Base-by-base conservation (phyloP, 2,329 filamentous ascomycete genomes). In the Colletotrichum godetiae region DNA sequence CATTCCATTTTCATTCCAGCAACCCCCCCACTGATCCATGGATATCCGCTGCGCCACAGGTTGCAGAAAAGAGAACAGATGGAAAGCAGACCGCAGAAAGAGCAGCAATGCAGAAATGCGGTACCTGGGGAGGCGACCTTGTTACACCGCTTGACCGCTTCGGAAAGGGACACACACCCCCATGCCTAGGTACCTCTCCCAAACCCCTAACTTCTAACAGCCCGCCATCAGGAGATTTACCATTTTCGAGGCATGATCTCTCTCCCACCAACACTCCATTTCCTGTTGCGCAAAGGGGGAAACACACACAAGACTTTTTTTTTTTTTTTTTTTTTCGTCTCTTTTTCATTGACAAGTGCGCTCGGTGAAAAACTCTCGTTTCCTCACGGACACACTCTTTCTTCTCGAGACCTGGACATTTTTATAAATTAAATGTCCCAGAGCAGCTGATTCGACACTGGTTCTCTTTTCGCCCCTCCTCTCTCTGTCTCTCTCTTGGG, bases 201-300 rank as follows among this genome's bases (percentile, higher is more conserved):
- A 57, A 12, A 24, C 57, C 29, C 66, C 61, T 46, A 37, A 55
- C 63, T 63, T 56, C 57, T 59, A 70, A 37, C 57, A 60, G 61
- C 60, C 70, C 55, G 61, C 35, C 46, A 71, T 74, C 73, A 75
- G 73, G 66, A 73, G 73, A 75, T 75, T 75, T 75, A 66, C 66
- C 65, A 61, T 70, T 58, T 37, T 64, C 57, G 61, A 73, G 65
- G 70, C 73, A 49, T 75, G 73, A 75, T 74, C 55, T 56, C 42
- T 64, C 53, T 70, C 70, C 67, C 67, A 60, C 57, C 55, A 71
- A 52, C 67, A 68, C 67, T 73, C 61, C 31, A 70, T 70, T 64
- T 46, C 49, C 61, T 31, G 37, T 52, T 52, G 60, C 56, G 67
- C 67, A 37, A 64, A 61, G 57, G 56, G 61, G 60, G 61, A 49